Base-by-base conservation (phyloP, 495 filamentous ascomycete genomes). In the Glonium stellatum region DNA sequence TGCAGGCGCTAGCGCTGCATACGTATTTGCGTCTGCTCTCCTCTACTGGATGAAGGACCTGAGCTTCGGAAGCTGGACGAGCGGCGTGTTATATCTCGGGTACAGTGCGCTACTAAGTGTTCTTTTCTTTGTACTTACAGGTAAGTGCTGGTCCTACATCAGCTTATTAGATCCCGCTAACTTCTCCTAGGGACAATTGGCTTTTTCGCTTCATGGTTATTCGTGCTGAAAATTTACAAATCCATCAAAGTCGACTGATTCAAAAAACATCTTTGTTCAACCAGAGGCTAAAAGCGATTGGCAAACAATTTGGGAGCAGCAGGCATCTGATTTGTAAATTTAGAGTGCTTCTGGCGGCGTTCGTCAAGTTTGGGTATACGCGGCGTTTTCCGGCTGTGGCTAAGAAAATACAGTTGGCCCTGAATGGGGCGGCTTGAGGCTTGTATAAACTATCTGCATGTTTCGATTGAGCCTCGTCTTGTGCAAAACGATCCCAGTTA, bases 121-220 rank as follows among this genome's bases (percentile, higher is more conserved):
- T 66, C 73, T 97, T 61, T 91, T 96, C 61, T 96, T 95, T 62
- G 87, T 98, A 59, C 71, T 98, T 61, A 96, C 91, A 41, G 93
- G 93, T 93, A 78, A 69, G 86, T 84, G 6, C 25, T 46, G 19
- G 19, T 52, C 27, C 42, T 22, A 15, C 36, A 42, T 25, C 18
- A 12, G 15, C 23, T 19, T 11, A 62, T 4, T 18, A 49, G 4
- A 31, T 21, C n/a, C 19, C 3, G 50, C 18, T 54, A 18, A 47
- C 19, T 13, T 46, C 56, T 49, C n/a, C 12, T 54, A 96, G 92
- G 92, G 10, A 87, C 92, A 0, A 97, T 98, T 70, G 93, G 93
- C 54, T 97, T 92, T 80, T 92, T 97, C 63, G 83, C 92, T 13
- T 90, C 87, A 70, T 97, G 91, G 90, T 77, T 87, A 63, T 98